Evolutionary conservation across 352 stramenopile genomes (phyloP).

Genomic region (Globisporangium rhizosaccharum): DNA sequence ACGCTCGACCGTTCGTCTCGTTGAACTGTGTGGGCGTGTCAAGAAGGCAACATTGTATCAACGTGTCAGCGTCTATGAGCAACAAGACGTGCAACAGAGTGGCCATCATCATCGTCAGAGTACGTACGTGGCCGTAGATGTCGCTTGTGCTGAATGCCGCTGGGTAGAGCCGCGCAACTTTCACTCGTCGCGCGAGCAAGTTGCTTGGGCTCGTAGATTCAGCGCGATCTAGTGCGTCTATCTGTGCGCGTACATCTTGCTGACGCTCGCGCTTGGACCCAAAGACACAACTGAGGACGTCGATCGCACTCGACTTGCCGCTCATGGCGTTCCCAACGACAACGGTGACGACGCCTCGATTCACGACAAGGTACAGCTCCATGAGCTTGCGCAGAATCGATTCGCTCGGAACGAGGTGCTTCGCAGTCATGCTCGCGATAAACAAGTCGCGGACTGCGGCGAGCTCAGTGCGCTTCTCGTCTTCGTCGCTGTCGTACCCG

Average conservation of each 20-base stretch:
- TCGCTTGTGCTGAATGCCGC: conserved; percentile 37
- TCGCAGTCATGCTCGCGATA: conserved; percentile 18
- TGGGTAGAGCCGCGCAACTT: conserved; percentile 32
- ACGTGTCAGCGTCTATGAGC: too few species aligned
- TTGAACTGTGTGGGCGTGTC: conserved; percentile 23
- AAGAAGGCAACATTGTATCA: not conserved
- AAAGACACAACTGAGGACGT: conserved; percentile 20
- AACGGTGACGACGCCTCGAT: conserved; percentile 31
- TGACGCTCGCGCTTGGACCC: conserved; percentile 6
- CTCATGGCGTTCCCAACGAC: conserved; percentile 40
- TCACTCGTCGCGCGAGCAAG: conserved; percentile 14
- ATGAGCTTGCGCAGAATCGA: conserved; percentile 51
- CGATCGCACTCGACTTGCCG: conserved; percentile 58
- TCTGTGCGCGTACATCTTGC: not conserved
- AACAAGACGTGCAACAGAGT: too few species aligned
- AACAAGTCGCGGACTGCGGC: conserved; percentile 24
- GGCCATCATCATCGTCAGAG: not conserved
- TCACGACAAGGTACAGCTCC: conserved; percentile 51
- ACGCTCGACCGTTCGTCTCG: conserved; percentile 26
- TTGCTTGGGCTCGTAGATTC: not conserved
- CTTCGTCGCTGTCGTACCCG: conserved; percentile 41
- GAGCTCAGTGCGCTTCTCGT: conserved; percentile 25
- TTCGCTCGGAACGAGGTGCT: conserved; percentile 27
- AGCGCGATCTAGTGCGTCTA: too few species aligned
- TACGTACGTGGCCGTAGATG: conserved; percentile 38